Percentiles rank a stretch among this genome's conserved stretches.
These are phyloP conservation scores for Eutrema salsugineum DNA, from an alignment of 441 rosid species.

Conservation along the genomic window DNA sequence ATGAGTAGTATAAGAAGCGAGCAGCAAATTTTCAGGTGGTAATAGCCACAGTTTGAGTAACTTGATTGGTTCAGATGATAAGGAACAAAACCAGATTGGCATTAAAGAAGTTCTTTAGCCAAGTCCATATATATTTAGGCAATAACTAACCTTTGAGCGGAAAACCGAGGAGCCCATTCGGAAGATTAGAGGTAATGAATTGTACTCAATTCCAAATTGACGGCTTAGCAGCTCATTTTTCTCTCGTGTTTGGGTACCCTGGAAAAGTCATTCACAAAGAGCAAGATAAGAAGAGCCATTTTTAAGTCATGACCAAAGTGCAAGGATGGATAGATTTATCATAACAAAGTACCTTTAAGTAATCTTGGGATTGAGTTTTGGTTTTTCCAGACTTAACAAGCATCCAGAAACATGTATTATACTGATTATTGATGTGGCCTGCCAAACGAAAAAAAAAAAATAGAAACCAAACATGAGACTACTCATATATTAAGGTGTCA, in stretches of 20 bases:
- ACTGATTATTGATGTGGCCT: slow-evolving; percentile 97
- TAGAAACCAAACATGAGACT: neutral
- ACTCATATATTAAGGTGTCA: neutral
- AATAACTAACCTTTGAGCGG: slow-evolving; percentile 38
- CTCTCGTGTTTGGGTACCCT: slow-evolving; percentile 89
- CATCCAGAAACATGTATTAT: slow-evolving; percentile 90
- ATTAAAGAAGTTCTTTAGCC: neutral
- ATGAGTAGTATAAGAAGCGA: neutral
- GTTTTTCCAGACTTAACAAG: slow-evolving; percentile 82
- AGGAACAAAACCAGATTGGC: neutral
- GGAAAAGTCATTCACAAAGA: neutral
- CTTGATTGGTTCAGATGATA: neutral
- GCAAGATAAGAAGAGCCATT: neutral
- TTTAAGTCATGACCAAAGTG: neutral
- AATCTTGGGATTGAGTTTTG: slow-evolving; percentile 68
- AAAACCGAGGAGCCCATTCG: slow-evolving; percentile 80
- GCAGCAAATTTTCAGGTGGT: neutral
- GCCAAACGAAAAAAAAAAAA: slow-evolving; percentile 16
- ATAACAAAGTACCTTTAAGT: slow-evolving; percentile 51
- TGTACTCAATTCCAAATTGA: slow-evolving; percentile 68
- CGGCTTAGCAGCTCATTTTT: slow-evolving; percentile 63
- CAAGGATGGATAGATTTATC: neutral
- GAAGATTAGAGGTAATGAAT: slow-evolving; percentile 52
- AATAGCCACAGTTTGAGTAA: neutral
- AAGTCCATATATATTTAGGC: neutral